Conservation (phyloP, 1,284 basidiomycete genomes). For the Xerocomus amazonicus region DNA sequence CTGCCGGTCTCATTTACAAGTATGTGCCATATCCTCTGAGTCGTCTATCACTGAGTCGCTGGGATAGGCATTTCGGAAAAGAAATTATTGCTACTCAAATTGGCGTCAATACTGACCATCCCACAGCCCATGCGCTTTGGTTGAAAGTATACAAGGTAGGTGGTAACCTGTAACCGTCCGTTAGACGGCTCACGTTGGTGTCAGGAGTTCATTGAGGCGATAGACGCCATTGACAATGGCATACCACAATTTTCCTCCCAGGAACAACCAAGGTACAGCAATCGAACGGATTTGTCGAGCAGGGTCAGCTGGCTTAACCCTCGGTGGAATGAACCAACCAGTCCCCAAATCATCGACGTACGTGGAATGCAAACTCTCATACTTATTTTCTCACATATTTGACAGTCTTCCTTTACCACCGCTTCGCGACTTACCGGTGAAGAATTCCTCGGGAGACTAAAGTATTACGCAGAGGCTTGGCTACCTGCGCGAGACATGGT, state of each 20-base stretch:
- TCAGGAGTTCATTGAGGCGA: slow-evolving; percentile 89
- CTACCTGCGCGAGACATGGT: slow-evolving; percentile 89
- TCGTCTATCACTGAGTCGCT: slow-evolving; percentile 3
- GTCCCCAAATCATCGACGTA: slow-evolving; percentile 69
- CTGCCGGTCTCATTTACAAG: slow-evolving; percentile 96
- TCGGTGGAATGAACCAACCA: slow-evolving; percentile 80
- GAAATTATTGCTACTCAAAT: slow-evolving; percentile 76
- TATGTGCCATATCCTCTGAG: slow-evolving; percentile 33
- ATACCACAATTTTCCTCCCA: slow-evolving; percentile 71
- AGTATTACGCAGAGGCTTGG: slow-evolving; percentile 89
- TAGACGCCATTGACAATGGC: slow-evolving; percentile 97
- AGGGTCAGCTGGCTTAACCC: slow-evolving; percentile 84
- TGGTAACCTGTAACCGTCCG: neutral
- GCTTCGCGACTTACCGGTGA: slow-evolving; percentile 83
- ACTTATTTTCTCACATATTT: slow-evolving; percentile 6
- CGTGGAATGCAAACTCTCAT: slow-evolving; percentile 5
- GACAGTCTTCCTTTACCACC: slow-evolving; percentile 68
- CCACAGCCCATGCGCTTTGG: slow-evolving; percentile 74
- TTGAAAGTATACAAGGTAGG: slow-evolving; percentile 81
- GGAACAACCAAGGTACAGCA: slow-evolving; percentile 66
- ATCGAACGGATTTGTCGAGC: slow-evolving; percentile 76
- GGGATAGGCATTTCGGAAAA: slow-evolving; percentile 83
- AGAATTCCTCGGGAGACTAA: slow-evolving; percentile 81
- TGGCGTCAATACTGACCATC: slow-evolving; percentile 50
- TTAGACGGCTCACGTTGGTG: slow-evolving; percentile 5